These are phyloP conservation scores for Xylariaceae sp. DNA, from an alignment of 2,329 filamentous ascomycete genomes.

Conservation along the genomic window DNA sequence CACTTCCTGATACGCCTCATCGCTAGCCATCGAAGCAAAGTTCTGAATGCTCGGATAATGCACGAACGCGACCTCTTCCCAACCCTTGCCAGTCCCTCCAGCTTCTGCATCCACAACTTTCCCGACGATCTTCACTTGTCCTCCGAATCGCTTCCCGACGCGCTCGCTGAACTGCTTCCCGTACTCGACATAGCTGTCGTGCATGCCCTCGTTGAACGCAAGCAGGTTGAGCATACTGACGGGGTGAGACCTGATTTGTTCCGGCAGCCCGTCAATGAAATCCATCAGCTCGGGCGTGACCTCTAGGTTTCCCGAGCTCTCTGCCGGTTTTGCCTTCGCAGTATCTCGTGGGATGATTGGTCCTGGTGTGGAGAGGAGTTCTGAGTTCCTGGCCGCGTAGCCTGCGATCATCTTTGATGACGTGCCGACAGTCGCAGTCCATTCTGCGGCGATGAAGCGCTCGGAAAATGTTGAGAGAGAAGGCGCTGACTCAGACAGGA, in stretches of 20 bases:
- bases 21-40: slow-evolving; percentile 50
- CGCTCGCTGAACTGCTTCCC: slow-evolving; percentile 47
- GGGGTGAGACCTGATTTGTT: slow-evolving; percentile 32
- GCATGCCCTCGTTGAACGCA: slow-evolving; percentile 49
- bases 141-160: slow-evolving; percentile 51
- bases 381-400: slow-evolving; percentile 16
- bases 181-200: slow-evolving; percentile 53
- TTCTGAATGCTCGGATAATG: slow-evolving; percentile 60
- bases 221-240: slow-evolving; percentile 63
- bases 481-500: slow-evolving; percentile 7
- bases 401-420: slow-evolving; percentile 16
- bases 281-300: slow-evolving; percentile 45
- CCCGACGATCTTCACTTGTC: slow-evolving; percentile 58
- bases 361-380: slow-evolving; percentile 12
- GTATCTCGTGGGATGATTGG: slow-evolving; percentile 4
- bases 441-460: slow-evolving; percentile 14
- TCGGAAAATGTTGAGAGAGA: not conserved
- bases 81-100: slow-evolving; percentile 29
- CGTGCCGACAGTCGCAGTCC: slow-evolving; percentile 19
- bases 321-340: slow-evolving; percentile 7
- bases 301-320: slow-evolving; percentile 45
- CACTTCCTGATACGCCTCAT: slow-evolving; percentile 23
- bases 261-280: slow-evolving; percentile 42
- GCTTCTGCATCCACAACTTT: slow-evolving; percentile 39
- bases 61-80: slow-evolving; percentile 62